Evolutionary conservation across 148 eudicot species (phyloP), one percentile per base, ranked within the genome.

Genomic region (Drosera capensis): DNA sequence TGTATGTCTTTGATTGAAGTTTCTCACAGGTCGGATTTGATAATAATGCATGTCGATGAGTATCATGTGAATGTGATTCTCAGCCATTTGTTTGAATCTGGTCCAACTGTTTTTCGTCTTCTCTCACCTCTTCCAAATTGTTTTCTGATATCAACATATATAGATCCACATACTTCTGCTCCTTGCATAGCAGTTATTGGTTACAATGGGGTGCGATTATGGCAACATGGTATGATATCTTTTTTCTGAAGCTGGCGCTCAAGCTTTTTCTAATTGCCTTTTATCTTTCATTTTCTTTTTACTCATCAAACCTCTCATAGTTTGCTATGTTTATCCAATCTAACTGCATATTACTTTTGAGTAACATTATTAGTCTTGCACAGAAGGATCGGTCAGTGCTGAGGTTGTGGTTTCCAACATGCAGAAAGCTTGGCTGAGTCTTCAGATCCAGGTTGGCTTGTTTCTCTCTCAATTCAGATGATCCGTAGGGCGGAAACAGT

Each of bases 341-440:
- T 20, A 13, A 5, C 26, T 12, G 1, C 19, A 39, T 43, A 11
- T 34, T 38, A 19, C 35, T 13, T n/a, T 39, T 13, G 41, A 22
- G 18, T 45, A 23, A 14, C 40, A 29, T 37, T 49, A 8, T 50
- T 23, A n/a, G 1, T 26, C 7, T 18, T 37, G 26, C 45, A 1
- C 64, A 77, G 79, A 49, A 58, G 84, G 79, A 30, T 77, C 60
- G 64, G 57, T 67, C 8, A 31, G 25, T 67, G 73, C 79, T 49
- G 79, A 77, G 23, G 38, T 45, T 49, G 52, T 77, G 44, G 64
- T 67, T 2, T 66, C 84, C 39, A 67, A 61, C 46, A 59, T 77
- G 35, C 70, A 73, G 62, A 73, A 73, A 53, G 73, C 73, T 43
- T 77, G 84, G 79, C 50, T 77, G 56, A 64, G 65, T 77, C 73